phyloP scores from a whole-genome alignment of 495 filamentous ascomycete species.

The Penicillium cosmopolitanum region DNA sequence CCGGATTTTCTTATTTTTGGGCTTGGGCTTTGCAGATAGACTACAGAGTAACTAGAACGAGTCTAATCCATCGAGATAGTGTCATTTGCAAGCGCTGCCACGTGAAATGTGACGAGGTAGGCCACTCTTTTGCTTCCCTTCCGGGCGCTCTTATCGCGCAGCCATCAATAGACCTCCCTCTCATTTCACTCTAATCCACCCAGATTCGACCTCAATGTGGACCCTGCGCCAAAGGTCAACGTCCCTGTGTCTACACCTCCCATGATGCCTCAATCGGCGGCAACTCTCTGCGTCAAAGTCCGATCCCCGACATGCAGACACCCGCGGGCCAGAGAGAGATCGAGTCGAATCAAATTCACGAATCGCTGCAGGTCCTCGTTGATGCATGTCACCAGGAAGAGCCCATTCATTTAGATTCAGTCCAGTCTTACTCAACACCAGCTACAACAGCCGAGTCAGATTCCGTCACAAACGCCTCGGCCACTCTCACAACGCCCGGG shows the following conservation, averaged over 20 bases:
- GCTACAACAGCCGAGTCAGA: background rate
- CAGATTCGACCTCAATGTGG: slow-evolving; percentile 36
- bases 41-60: background rate
- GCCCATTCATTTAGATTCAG: slow-evolving; percentile 7
- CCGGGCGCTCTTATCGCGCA: background rate
- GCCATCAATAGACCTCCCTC: background rate
- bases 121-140: background rate
- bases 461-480: background rate
- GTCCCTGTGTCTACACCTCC: slow-evolving; percentile 29
- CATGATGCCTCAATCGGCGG: slow-evolving; percentile 3
- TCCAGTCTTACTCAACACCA: background rate
- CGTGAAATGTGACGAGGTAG: slow-evolving; percentile 39
- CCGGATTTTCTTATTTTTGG: background rate
- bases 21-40: background rate
- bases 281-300: background rate
- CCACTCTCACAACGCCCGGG: slow-evolving; percentile 1
- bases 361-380: slow-evolving; percentile 27
- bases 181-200: background rate
- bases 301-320: background rate
- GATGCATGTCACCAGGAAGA: slow-evolving; percentile 34
- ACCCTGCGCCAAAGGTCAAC: slow-evolving; percentile 36
- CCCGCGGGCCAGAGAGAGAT: background rate
- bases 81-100: slow-evolving; percentile 37
- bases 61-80: slow-evolving; percentile 17
- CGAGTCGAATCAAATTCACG: slow-evolving; percentile 11